Percentiles rank a stretch among this genome's conserved stretches.
Conservation (phyloP, 1,284 basidiomycete species). For the Spongiforma sp. region DNA sequence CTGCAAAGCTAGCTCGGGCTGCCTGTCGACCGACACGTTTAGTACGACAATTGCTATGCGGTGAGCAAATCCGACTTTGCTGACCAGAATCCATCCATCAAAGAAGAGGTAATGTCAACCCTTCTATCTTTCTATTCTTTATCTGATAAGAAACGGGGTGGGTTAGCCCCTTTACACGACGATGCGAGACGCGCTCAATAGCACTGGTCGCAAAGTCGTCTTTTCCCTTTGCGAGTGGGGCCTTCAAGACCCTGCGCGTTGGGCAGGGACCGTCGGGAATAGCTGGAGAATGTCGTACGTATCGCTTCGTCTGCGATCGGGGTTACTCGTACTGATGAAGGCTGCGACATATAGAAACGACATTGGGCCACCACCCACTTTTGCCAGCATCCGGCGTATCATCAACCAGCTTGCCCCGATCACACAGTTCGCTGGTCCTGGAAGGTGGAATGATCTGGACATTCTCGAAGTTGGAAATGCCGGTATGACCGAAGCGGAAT, state of each 20-base stretch:
- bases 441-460: conserved; percentile 54
- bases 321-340: background rate
- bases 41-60: conserved; percentile 18
- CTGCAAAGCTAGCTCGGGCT: too few species aligned
- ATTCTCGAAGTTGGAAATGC: conserved; percentile 54
- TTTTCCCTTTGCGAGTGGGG: conserved; percentile 64
- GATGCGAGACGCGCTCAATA: conserved; percentile 22
- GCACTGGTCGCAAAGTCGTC: conserved; percentile 52
- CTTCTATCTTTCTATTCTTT: too few species aligned
- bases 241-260: conserved; percentile 50
- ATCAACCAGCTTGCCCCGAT: conserved; percentile 56
- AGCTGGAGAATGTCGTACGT: conserved; percentile 51
- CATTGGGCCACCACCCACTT: conserved; percentile 51
- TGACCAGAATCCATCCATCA: background rate
- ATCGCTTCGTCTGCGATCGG: background rate
- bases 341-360: conserved; percentile 44
- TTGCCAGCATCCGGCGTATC: conserved; percentile 52
- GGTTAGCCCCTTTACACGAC: background rate
- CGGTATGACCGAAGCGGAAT: conserved; percentile 47
- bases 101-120: conserved; percentile 5
- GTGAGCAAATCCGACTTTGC: conserved; percentile 2
- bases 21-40: background rate
- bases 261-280: conserved; percentile 51
- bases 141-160: background rate
- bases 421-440: conserved; percentile 48